Percentiles rank a stretch among this genome's conserved stretches.
phyloP scores from a whole-genome alignment of 495 filamentous ascomycete species.

The Neurospora sp. region DNA sequence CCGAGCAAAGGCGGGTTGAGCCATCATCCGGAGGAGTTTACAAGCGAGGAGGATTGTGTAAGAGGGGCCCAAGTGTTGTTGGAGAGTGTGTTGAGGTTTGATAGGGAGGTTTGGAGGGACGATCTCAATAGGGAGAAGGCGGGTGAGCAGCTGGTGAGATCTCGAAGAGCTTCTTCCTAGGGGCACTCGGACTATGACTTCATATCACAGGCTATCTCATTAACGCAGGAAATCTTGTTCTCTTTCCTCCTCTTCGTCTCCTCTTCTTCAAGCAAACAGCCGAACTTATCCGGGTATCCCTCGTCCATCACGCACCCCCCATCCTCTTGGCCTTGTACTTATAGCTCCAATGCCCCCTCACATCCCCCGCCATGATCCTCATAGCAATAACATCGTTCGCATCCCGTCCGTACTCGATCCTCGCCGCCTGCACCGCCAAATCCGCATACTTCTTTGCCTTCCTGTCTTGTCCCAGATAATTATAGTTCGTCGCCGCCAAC shows the following conservation, averaged over 20 bases:
- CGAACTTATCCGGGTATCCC: not conserved
- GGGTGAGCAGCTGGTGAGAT: not conserved
- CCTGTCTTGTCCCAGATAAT: slow-evolving; percentile 18
- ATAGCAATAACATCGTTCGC: slow-evolving; percentile 16
- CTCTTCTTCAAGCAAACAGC: too few relatives aligned
- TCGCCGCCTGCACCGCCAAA: slow-evolving; percentile 19
- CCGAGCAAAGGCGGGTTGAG: slow-evolving; percentile 38
- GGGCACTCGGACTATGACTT: too few relatives aligned
- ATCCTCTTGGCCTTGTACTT: slow-evolving; percentile 8
- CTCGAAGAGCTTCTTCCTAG: too few relatives aligned
- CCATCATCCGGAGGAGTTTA: slow-evolving; percentile 41
- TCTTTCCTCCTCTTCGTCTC: too few relatives aligned
- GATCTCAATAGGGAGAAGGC: not conserved
- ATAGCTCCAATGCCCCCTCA: slow-evolving; percentile 16
- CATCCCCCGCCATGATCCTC: slow-evolving; percentile 11
- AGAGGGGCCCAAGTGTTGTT: slow-evolving; percentile 28
- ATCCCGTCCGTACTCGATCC: slow-evolving; percentile 18
- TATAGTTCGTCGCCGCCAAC: slow-evolving; percentile 31
- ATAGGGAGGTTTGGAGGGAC: slow-evolving; percentile 5
- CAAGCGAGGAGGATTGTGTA: slow-evolving; percentile 32
- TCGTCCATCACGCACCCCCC: slow-evolving; percentile 19
- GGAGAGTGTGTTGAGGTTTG: slow-evolving; percentile 29
- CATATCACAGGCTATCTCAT: not conserved
- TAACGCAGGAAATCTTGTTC: too few relatives aligned
- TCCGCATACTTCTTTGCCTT: slow-evolving; percentile 20